A percentile compares a stretch with the other conserved stretches of the same genome.
Conservation (phyloP, 768 basidiomycete species). For the Kwoniella pini region DNA sequence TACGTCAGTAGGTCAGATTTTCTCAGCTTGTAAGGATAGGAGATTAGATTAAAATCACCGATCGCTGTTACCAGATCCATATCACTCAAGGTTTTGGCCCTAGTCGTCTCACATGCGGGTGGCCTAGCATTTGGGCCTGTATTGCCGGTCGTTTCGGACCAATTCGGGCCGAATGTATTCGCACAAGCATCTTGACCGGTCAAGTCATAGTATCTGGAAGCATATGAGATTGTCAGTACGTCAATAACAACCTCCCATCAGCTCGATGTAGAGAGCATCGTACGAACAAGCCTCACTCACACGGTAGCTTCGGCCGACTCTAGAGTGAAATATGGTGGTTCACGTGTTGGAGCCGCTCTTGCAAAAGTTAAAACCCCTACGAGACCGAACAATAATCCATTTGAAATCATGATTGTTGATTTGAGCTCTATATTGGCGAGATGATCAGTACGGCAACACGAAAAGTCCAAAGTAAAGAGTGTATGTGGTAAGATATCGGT, state of each 20-base stretch:
- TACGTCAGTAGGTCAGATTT: too few species aligned
- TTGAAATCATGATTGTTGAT: too few species aligned
- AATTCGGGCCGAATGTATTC: neutral
- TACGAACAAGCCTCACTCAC: neutral
- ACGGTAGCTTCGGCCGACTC: slow-evolving; percentile 1
- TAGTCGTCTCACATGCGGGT: slow-evolving; percentile 12
- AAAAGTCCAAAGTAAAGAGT: too few species aligned
- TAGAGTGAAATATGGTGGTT: neutral
- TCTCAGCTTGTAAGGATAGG: too few species aligned
- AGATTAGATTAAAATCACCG: slow-evolving; percentile 9
- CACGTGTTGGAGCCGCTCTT: neutral
- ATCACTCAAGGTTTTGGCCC: neutral
- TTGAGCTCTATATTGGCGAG: too few species aligned
- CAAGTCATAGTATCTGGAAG: neutral
- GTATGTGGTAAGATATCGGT: too few species aligned
- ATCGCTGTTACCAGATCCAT: neutral
- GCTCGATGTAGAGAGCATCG: neutral
- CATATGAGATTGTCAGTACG: neutral
- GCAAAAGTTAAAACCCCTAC: neutral
- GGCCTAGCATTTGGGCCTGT: neutral
- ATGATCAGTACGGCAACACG: too few species aligned
- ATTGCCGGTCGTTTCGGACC: neutral
- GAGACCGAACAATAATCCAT: neutral
- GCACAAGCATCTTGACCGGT: neutral
- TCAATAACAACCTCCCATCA: too few species aligned